These are phyloP conservation scores for Reutealis trisperma DNA, from an alignment of 345 rosid species.

Conservation along the genomic window DNA sequence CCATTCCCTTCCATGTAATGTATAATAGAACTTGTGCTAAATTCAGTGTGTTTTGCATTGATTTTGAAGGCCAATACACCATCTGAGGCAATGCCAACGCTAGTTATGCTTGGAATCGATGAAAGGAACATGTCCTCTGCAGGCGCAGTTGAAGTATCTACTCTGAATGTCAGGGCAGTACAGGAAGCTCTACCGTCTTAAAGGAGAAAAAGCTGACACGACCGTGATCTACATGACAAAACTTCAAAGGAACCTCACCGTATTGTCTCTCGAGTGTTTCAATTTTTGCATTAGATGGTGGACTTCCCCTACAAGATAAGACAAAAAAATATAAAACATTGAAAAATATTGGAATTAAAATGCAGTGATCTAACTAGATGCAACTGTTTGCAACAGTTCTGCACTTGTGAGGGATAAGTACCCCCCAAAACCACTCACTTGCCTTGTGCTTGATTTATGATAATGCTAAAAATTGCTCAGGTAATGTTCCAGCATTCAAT, in stretches of 20 bases:
- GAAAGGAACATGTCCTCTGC: background rate
- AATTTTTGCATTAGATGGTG: slow-evolving; percentile 49
- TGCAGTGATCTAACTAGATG: background rate
- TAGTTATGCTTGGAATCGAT: background rate
- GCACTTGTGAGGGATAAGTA: background rate
- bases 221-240: slow-evolving; percentile 65
- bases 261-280: slow-evolving; percentile 51
- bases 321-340: background rate
- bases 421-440: background rate
- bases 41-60: background rate
- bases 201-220: slow-evolving; percentile 71
- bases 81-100: background rate
- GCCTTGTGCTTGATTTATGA: background rate
- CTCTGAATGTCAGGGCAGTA: slow-evolving; percentile 40
- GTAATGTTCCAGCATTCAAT: background rate
- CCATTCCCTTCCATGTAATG: background rate
- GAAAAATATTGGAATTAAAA: background rate
- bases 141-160: background rate
- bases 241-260: slow-evolving; percentile 47
- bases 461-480: background rate
- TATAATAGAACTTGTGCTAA: background rate
- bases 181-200: slow-evolving; percentile 42
- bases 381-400: background rate
- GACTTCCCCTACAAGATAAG: slow-evolving; percentile 46
- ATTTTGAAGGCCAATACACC: background rate